phyloP scores from a whole-genome alignment of 805 yeast species.

The Lipomyces starkeyi region DNA sequence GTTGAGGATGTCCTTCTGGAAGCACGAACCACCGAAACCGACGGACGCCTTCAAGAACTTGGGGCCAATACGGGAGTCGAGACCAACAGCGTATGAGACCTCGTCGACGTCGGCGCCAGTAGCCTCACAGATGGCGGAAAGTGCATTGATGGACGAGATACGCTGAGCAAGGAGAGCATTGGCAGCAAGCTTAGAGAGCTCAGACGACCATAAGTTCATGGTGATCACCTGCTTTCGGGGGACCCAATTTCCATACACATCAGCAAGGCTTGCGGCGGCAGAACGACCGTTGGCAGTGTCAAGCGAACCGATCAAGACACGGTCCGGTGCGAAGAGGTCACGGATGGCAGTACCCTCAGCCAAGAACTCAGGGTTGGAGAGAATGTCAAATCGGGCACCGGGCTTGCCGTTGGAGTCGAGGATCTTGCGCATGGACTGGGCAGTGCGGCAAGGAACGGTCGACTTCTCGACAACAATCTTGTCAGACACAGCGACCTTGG shows the following conservation, averaged over 20 bases:
- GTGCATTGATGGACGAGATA: slow-evolving; percentile 45
- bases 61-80: slow-evolving; percentile 44
- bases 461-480: slow-evolving; percentile 45
- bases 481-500: slow-evolving; percentile 42
- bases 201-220: slow-evolving; percentile 45
- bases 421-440: slow-evolving; percentile 43
- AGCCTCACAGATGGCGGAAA: slow-evolving; percentile 45
- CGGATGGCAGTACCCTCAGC: slow-evolving; percentile 45
- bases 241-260: slow-evolving; percentile 44
- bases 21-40: slow-evolving; percentile 45
- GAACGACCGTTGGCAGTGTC: slow-evolving; percentile 40
- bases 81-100: slow-evolving; percentile 44
- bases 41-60: slow-evolving; percentile 45
- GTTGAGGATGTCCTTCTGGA: slow-evolving; percentile 45
- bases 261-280: slow-evolving; percentile 45
- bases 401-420: slow-evolving; percentile 44
- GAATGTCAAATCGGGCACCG: slow-evolving; percentile 43
- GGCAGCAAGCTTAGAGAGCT: slow-evolving; percentile 45
- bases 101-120: slow-evolving; percentile 46
- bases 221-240: slow-evolving; percentile 42
- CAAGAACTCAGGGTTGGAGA: slow-evolving; percentile 45
- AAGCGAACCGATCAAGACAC: slow-evolving; percentile 44
- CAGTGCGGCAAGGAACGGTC: slow-evolving; percentile 45
- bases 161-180: slow-evolving; percentile 45
- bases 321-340: slow-evolving; percentile 43